Conservation (phyloP, 2,329 filamentous ascomycete genomes). For the Botrytis pseudocinerea region DNA sequence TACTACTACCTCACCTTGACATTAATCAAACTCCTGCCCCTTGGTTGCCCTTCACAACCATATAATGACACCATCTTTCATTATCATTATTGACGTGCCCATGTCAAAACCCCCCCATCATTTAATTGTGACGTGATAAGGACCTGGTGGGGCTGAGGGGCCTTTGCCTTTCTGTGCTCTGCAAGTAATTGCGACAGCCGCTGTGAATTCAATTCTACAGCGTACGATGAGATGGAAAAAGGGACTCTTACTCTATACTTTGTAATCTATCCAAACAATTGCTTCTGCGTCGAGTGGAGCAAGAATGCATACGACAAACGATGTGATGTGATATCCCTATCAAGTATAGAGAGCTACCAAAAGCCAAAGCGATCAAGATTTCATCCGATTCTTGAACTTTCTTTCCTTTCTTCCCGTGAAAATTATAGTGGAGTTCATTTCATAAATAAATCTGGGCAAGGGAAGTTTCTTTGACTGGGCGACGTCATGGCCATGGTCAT, state of each 20-base stretch:
- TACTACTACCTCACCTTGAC: too few relatives aligned
- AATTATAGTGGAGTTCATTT: not conserved
- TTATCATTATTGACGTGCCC: not conserved
- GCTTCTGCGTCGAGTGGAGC: not conserved
- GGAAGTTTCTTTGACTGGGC: not conserved
- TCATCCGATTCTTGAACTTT: not conserved
- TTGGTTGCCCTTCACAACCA: conserved; percentile 10
- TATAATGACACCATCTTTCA: not conserved
- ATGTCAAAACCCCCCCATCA: not conserved
- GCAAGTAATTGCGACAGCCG: not conserved
- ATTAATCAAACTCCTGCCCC: too few relatives aligned
- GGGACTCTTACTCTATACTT: too few relatives aligned
- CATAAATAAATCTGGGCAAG: not conserved
- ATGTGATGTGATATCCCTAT: not conserved
- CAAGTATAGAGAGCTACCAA: not conserved
- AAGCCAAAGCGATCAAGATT: not conserved
- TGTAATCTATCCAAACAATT: not conserved
- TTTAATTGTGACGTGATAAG: not conserved
- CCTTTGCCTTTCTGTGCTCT: not conserved
- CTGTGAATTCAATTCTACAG: too few relatives aligned
- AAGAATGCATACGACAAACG: not conserved
- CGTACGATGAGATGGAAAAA: not conserved
- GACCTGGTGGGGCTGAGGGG: not conserved
- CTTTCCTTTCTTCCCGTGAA: not conserved
- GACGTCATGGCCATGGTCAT: not conserved